A percentile compares a stretch with the other conserved stretches of the same genome.
Conservation (phyloP, 129 eudicot species). For the Flaveria linearis region DNA sequence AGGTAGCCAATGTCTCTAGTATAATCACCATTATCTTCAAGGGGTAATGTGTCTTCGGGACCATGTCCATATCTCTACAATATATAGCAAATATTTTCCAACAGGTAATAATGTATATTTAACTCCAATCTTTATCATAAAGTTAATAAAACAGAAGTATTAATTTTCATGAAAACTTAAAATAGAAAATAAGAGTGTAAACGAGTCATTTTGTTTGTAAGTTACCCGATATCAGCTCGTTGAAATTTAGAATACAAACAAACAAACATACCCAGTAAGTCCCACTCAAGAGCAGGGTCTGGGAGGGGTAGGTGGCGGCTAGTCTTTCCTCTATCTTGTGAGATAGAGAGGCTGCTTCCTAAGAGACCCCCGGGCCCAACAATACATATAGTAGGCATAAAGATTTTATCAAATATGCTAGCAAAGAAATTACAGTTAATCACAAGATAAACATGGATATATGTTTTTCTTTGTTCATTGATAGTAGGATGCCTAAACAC, state of each 20-base stretch:
- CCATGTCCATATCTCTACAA: conserved; percentile 56
- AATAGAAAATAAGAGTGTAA: not conserved
- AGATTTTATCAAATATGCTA: not conserved
- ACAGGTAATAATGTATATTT: not conserved
- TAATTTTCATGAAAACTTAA: too few relatives aligned
- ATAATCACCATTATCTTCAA: conserved; percentile 56
- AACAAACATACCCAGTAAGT: too few relatives aligned
- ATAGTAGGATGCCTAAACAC: not conserved
- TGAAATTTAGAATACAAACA: too few relatives aligned
- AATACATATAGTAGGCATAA: not conserved
- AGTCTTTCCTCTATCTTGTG: too few relatives aligned
- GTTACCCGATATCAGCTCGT: not conserved
- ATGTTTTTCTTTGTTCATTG: not conserved
- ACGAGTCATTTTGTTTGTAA: not conserved
- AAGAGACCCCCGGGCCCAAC: too few relatives aligned
- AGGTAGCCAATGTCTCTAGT: conserved; percentile 48
- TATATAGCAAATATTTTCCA: not conserved
- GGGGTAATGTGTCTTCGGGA: conserved; percentile 40
- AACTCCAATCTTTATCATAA: not conserved
- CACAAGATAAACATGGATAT: not conserved
- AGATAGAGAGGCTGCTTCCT: too few relatives aligned
- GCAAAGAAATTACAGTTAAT: not conserved
- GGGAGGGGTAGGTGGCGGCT: too few relatives aligned
- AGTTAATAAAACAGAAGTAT: too few relatives aligned
- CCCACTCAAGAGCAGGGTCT: too few relatives aligned